Conservation (phyloP, 768 basidiomycete species). For the Phylloporus scabripes region DNA sequence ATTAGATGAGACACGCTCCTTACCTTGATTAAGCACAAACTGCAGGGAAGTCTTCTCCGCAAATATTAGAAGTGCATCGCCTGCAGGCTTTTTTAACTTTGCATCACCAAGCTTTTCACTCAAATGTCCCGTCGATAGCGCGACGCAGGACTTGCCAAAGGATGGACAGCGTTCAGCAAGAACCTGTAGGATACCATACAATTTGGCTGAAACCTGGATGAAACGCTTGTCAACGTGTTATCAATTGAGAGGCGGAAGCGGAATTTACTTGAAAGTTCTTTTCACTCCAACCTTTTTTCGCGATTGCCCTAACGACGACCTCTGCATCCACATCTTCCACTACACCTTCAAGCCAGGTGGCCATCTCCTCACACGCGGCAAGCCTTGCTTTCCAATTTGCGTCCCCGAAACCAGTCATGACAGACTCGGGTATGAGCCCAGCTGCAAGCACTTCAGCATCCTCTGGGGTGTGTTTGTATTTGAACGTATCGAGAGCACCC, state of each 20-base stretch:
- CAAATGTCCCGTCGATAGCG: conserved; percentile 74
- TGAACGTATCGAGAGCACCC: conserved; percentile 72
- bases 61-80: conserved; percentile 76
- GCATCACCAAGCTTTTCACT: conserved; percentile 94
- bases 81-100: conserved; percentile 95
- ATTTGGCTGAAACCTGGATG: conserved; percentile 78
- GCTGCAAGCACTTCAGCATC: conserved; percentile 81
- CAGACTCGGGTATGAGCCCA: conserved; percentile 63
- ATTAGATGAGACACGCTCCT: conserved; percentile 17
- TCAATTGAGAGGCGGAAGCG: background rate
- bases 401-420: conserved; percentile 73
- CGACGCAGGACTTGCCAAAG: conserved; percentile 82
- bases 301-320: conserved; percentile 78
- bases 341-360: conserved; percentile 69
- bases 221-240: conserved; percentile 7
- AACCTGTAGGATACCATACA: conserved; percentile 70
- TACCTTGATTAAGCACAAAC: conserved; percentile 91
- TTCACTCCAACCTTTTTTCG: conserved; percentile 95
- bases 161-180: conserved; percentile 76
- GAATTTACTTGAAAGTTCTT: conserved; percentile 90
- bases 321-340: conserved; percentile 75
- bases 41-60: conserved; percentile 92
- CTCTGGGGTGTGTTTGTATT: conserved; percentile 87
- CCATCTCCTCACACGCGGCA: conserved; percentile 82
- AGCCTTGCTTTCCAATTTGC: conserved; percentile 91